phyloP scores from a whole-genome alignment of 306 rosid genomes.

The Parietaria judaica region DNA sequence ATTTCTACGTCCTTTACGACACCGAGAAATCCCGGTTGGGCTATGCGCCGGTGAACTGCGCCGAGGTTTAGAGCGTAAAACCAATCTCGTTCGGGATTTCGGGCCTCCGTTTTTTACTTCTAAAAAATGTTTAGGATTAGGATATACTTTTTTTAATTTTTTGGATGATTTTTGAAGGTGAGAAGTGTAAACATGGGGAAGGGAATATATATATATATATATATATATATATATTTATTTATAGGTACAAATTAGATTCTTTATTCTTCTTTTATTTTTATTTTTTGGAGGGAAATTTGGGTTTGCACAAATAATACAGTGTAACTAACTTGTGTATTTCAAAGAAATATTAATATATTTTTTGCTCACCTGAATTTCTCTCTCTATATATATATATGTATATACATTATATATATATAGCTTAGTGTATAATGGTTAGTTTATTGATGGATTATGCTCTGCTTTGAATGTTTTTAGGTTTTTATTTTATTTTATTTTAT shows the following conservation, averaged over 20 bases:
- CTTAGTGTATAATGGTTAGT: not conserved
- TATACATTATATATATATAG: too few relatives aligned
- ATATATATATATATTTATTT: slow-evolving; percentile 5
- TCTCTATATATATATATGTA: too few relatives aligned
- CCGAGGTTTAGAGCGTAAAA: slow-evolving; percentile 45
- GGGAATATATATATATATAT: slow-evolving; percentile 6
- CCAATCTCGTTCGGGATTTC: not conserved
- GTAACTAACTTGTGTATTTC: slow-evolving; percentile 4
- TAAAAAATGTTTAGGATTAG: not conserved
- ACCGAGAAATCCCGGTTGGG: slow-evolving; percentile 83
- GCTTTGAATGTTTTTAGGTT: not conserved
- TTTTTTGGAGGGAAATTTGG: not conserved
- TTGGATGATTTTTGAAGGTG: not conserved
- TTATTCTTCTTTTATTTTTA: slow-evolving; percentile 1
- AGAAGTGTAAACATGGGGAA: slow-evolving; percentile 32
- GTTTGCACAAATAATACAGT: slow-evolving; percentile 3
- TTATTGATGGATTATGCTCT: not conserved
- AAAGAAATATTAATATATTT: slow-evolving; percentile 10
- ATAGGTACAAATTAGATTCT: slow-evolving; percentile 14
- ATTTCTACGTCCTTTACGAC: slow-evolving; percentile 79
- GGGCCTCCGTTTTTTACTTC: not conserved
- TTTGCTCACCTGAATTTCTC: not conserved
- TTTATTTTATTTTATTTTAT: not conserved
- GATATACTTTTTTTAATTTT: not conserved
- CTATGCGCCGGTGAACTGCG: slow-evolving; percentile 80